Evolutionary conservation across 140 eudicot species (phyloP).

Genomic region (Flaveria floridana): DNA sequence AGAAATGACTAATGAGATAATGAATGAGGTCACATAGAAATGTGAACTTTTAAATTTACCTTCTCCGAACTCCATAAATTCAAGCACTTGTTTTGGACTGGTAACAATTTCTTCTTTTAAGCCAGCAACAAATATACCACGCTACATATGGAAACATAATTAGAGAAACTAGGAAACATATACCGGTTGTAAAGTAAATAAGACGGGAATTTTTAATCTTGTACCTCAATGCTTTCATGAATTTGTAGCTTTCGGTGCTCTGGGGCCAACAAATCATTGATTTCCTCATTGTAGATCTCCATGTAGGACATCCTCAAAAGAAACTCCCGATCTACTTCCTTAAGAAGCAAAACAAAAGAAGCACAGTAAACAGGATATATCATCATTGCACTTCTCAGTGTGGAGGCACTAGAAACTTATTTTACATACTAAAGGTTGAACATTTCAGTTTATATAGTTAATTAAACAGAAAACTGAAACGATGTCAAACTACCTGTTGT

Average conservation of each 20-base stretch:
- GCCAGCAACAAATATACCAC: constrained; percentile 97
- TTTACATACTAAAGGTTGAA: neutral
- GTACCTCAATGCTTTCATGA: constrained; percentile 91
- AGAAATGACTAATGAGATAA: neutral
- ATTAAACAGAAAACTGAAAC: constrained; percentile 14
- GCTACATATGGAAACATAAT: constrained; percentile 39
- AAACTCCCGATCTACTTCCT: constrained; percentile 84
- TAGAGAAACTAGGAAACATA: neutral
- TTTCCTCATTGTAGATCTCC: constrained; percentile 98
- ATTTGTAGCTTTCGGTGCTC: constrained; percentile 89
- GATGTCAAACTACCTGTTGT: constrained; percentile 57
- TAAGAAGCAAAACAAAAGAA: neutral
- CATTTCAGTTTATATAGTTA: constrained; percentile 22
- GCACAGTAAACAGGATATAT: neutral
- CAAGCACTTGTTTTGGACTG: constrained; percentile 86
- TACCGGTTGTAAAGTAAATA: neutral
- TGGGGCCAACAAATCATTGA: constrained; percentile 89
- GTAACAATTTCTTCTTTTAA: constrained; percentile 92
- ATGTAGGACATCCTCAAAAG: constrained; percentile 94
- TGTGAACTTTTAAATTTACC: constrained; percentile 39
- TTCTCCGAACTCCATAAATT: constrained; percentile 92
- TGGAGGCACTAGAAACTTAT: neutral
- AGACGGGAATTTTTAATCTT: neutral
- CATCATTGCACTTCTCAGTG: constrained; percentile 7
- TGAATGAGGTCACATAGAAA: neutral